Percentiles rank a stretch among this genome's conserved stretches.
These are phyloP conservation scores for Botrytis sinoallii DNA, from an alignment of 2,329 filamentous ascomycete genomes.

Conservation along the genomic window DNA sequence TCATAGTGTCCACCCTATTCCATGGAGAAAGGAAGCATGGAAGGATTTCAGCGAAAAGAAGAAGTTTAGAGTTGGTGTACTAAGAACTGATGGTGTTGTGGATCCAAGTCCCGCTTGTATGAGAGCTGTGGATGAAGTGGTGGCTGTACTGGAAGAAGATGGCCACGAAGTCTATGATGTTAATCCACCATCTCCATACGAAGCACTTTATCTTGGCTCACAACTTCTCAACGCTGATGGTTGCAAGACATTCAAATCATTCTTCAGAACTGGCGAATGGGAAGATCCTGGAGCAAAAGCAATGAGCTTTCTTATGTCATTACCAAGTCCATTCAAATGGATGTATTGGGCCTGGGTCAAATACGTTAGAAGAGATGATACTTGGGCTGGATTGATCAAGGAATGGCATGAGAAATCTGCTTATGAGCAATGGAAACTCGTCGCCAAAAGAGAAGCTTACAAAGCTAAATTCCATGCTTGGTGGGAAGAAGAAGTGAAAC, in stretches of 20 bases:
- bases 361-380: conserved; percentile 69
- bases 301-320: conserved; percentile 68
- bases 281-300: conserved; percentile 75
- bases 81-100: conserved; percentile 78
- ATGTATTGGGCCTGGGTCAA: conserved; percentile 89
- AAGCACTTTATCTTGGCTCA: conserved; percentile 72
- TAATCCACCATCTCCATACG: conserved; percentile 67
- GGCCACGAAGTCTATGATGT: conserved; percentile 74
- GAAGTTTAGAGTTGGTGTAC: conserved; percentile 68
- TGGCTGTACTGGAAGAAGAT: conserved; percentile 62
- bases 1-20: conserved; percentile 78
- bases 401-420: conserved; percentile 72
- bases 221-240: conserved; percentile 83
- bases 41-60: conserved; percentile 58
- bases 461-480: conserved; percentile 77
- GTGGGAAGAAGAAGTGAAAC: conserved; percentile 69
- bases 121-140: conserved; percentile 70
- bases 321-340: conserved; percentile 73
- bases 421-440: conserved; percentile 79
- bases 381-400: conserved; percentile 76
- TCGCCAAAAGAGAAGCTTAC: conserved; percentile 72
- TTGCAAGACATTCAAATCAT: conserved; percentile 72
- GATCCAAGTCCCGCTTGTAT: conserved; percentile 81
- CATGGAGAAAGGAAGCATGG: conserved; percentile 66
- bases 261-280: conserved; percentile 73